These are phyloP conservation scores for Poronia punctata DNA, from an alignment of 495 filamentous ascomycete species.

Conservation along the genomic window DNA sequence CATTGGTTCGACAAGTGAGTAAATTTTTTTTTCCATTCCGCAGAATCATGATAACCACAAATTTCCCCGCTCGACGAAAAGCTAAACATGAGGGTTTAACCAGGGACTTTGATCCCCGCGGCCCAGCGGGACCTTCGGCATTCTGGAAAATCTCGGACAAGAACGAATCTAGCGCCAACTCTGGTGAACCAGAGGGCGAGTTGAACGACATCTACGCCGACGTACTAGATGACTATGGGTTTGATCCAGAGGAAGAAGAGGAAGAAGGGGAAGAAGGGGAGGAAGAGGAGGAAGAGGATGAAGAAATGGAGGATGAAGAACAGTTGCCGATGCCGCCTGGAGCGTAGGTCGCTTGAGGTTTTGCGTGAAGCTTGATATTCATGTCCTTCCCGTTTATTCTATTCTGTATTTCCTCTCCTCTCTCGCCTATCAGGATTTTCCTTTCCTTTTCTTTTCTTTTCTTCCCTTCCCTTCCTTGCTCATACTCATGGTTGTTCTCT, in stretches of 20 bases:
- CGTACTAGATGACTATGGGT: not conserved
- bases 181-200: not conserved
- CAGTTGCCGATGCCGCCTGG: not conserved
- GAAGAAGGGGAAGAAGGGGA: not conserved
- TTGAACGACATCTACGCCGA: not conserved
- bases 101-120: conserved; percentile 51
- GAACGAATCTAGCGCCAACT: not conserved
- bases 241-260: not conserved
- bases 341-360: not conserved
- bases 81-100: not conserved
- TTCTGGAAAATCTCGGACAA: conserved; percentile 60
- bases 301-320: too few relatives aligned
- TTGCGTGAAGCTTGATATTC: too few relatives aligned
- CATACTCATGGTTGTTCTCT: too few relatives aligned
- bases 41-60: not conserved
- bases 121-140: conserved; percentile 57
- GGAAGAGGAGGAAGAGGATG: not conserved
- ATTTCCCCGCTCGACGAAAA: not conserved
- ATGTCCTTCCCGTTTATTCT: not conserved
- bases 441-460: too few relatives aligned
- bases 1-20: conserved; percentile 61
- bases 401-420: too few relatives aligned
- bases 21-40: not conserved
- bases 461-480: too few relatives aligned
- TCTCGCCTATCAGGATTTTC: too few relatives aligned